phyloP scores from a whole-genome alignment of 768 basidiomycete genomes.

The Mycena polygramma region DNA sequence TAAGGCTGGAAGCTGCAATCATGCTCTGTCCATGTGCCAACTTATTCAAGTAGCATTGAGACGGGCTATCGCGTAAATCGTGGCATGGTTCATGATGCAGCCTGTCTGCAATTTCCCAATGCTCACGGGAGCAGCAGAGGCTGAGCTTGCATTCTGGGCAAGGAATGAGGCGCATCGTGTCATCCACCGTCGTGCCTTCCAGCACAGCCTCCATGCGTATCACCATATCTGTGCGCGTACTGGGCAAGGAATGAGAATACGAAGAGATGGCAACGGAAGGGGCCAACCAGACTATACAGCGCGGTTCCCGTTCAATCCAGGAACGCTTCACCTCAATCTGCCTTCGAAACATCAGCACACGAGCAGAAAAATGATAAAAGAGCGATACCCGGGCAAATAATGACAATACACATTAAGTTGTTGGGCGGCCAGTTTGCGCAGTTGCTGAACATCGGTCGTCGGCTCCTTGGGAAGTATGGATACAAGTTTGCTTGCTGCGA shows the following conservation, averaged over 20 bases:
- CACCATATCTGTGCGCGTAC: conserved; percentile 19
- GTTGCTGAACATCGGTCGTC: conserved; percentile 11
- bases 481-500: conserved; percentile 16
- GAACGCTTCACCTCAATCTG: conserved; percentile 20
- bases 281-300: conserved; percentile 26
- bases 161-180: conserved; percentile 24
- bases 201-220: conserved; percentile 22
- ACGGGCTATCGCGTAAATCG: conserved; percentile 22
- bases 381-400: conserved; percentile 16
- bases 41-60: conserved; percentile 27
- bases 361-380: conserved; percentile 20
- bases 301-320: conserved; percentile 20
- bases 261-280: conserved; percentile 23
- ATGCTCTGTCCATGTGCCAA: conserved; percentile 24
- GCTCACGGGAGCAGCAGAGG: conserved; percentile 18
- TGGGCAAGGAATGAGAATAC: conserved; percentile 20
- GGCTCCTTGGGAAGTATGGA: conserved; percentile 26
- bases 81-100: conserved; percentile 25
- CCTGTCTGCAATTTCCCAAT: conserved; percentile 25
- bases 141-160: conserved; percentile 27
- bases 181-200: conserved; percentile 15
- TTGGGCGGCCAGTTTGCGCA: conserved; percentile 6
- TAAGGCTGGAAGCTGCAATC: conserved; percentile 10
- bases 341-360: conserved; percentile 23
- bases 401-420: conserved; percentile 6